Conservation (phyloP, 495 filamentous ascomycete genomes). For the Cercophora scortea region DNA sequence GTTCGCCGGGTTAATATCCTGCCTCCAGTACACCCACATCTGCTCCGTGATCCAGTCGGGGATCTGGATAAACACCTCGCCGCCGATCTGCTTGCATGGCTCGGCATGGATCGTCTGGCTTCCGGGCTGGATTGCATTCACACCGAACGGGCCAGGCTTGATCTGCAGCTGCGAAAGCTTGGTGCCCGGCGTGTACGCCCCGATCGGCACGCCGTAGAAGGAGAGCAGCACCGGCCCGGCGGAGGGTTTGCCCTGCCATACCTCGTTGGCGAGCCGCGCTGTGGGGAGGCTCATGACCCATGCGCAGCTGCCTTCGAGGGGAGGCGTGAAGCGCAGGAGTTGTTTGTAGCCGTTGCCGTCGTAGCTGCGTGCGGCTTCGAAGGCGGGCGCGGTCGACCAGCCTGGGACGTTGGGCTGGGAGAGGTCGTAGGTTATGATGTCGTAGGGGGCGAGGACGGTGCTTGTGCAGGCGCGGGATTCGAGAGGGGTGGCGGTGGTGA, state of each 20-base stretch:
- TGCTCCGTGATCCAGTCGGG: not conserved
- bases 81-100: conserved; percentile 3
- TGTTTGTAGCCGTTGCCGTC: conserved; percentile 1
- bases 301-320: not conserved
- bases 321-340: conserved; percentile 1
- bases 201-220: not conserved
- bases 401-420: not conserved
- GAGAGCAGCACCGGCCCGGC: not conserved
- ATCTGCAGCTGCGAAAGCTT: not conserved
- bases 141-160: conserved; percentile 4
- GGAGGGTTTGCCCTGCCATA: not conserved
- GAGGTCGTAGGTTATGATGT: conserved; percentile 1
- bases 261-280: not conserved
- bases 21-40: conserved; percentile 2
- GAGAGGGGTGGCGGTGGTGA: conserved; percentile 6
- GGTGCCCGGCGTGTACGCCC: not conserved
- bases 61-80: not conserved
- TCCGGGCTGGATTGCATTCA: conserved; percentile 2
- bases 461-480: not conserved
- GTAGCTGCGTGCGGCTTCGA: not conserved
- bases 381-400: not conserved
- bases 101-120: conserved; percentile 2
- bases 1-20: not conserved
- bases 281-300: conserved; percentile 3
- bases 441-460: not conserved